Conservation (phyloP, 139 green algal genomes). For the Auxenochlorella pyrenoidosa region DNA sequence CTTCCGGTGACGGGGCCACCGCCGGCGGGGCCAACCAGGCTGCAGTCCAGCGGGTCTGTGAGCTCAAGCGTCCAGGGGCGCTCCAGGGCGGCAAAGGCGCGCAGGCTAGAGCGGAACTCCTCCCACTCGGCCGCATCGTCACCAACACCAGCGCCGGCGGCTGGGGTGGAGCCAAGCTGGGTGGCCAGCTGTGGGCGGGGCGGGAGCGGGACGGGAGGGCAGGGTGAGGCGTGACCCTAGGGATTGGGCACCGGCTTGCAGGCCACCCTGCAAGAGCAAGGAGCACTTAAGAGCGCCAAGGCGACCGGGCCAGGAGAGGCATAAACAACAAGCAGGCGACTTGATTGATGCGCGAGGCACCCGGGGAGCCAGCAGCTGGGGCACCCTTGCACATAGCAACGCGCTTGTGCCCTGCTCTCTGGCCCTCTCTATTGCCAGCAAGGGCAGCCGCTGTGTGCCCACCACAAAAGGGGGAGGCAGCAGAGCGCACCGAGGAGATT, state of each 20-base stretch:
- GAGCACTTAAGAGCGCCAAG: too few species aligned
- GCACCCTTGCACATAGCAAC: too few species aligned
- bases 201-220: neutral
- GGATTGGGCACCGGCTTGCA: too few species aligned
- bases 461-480: too few species aligned
- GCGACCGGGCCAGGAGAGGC: too few species aligned
- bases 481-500: slow-evolving; percentile 35
- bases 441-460: too few species aligned
- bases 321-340: too few species aligned
- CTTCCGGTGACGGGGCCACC: neutral
- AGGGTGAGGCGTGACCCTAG: neutral
- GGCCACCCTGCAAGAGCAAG: too few species aligned
- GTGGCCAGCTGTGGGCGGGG: slow-evolving; percentile 5
- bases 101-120: slow-evolving; percentile 36
- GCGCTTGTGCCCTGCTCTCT: too few species aligned
- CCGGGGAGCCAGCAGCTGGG: too few species aligned
- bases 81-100: slow-evolving; percentile 38
- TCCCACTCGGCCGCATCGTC: slow-evolving; percentile 10
- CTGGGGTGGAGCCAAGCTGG: neutral
- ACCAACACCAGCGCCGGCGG: slow-evolving; percentile 42
- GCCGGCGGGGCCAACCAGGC: slow-evolving; percentile 47
- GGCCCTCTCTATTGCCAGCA: too few species aligned
- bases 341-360: too few species aligned
- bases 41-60: slow-evolving; percentile 70
- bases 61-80: slow-evolving; percentile 65